A percentile compares a stretch with the other conserved stretches of the same genome.
Conservation (phyloP, 257 asterid genomes). For the Lavandula angustifolia region DNA sequence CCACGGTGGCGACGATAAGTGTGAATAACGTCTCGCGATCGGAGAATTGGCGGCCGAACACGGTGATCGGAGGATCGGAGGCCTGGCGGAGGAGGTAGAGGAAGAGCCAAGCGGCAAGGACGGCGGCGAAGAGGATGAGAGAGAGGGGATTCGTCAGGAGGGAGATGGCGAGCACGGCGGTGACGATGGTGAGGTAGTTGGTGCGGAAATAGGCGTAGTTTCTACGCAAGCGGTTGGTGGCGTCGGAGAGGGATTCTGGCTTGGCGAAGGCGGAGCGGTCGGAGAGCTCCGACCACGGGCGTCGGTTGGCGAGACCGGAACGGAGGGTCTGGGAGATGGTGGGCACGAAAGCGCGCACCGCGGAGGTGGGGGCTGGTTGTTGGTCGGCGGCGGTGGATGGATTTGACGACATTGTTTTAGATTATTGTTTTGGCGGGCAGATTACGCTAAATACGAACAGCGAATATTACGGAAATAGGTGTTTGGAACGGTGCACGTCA, state of each 20-base stretch:
- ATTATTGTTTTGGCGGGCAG: neutral
- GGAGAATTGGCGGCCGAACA: slow-evolving; percentile 78
- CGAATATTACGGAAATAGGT: slow-evolving; percentile 1
- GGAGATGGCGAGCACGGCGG: slow-evolving; percentile 57
- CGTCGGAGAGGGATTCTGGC: slow-evolving; percentile 75
- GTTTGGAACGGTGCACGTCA: neutral
- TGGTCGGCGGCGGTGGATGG: slow-evolving; percentile 57
- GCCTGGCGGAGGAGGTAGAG: slow-evolving; percentile 87
- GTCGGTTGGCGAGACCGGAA: slow-evolving; percentile 62
- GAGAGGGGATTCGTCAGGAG: slow-evolving; percentile 75
- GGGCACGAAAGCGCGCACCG: slow-evolving; percentile 53
- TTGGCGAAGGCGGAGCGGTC: slow-evolving; percentile 75
- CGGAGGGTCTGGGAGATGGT: slow-evolving; percentile 52
- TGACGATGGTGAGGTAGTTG: slow-evolving; percentile 61
- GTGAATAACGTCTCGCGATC: slow-evolving; percentile 69
- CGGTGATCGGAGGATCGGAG: slow-evolving; percentile 68
- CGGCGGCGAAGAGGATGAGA: slow-evolving; percentile 62
- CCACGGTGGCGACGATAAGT: slow-evolving; percentile 46
- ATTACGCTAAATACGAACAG: neutral
- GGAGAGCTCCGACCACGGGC: slow-evolving; percentile 80
- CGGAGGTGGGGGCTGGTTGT: slow-evolving; percentile 37
- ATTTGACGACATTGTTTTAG: slow-evolving; percentile 44
- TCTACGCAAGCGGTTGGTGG: slow-evolving; percentile 73
- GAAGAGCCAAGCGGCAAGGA: slow-evolving; percentile 83
- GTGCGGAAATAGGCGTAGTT: slow-evolving; percentile 65